phyloP scores from a whole-genome alignment of 2,329 filamentous ascomycete species.

The Drechslerella dactyloides region DNA sequence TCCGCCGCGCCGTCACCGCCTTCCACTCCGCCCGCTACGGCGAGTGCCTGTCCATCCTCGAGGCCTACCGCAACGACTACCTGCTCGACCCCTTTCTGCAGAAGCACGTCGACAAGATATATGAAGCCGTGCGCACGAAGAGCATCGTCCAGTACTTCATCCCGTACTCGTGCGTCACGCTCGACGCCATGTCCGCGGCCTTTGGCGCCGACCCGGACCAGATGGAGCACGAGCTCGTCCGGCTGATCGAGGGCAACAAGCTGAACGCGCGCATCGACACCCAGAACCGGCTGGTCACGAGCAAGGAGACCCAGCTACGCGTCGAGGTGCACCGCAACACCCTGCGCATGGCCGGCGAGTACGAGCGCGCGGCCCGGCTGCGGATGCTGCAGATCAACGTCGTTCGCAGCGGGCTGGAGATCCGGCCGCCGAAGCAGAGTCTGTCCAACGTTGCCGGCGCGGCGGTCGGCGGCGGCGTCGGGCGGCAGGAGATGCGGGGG shows the following conservation, averaged over 20 bases:
- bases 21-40: slow-evolving; percentile 93
- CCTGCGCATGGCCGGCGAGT: slow-evolving; percentile 71
- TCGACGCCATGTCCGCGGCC: slow-evolving; percentile 76
- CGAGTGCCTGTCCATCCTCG: slow-evolving; percentile 79
- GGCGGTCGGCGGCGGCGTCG: slow-evolving; percentile 5
- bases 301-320: slow-evolving; percentile 71
- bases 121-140: slow-evolving; percentile 79
- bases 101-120: slow-evolving; percentile 73
- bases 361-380: slow-evolving; percentile 76
- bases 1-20: slow-evolving; percentile 85
- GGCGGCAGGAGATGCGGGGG: slow-evolving; percentile 36
- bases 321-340: slow-evolving; percentile 73
- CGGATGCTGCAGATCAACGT: slow-evolving; percentile 80
- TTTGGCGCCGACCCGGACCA: slow-evolving; percentile 71
- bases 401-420: slow-evolving; percentile 74
- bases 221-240: slow-evolving; percentile 75
- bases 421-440: slow-evolving; percentile 60
- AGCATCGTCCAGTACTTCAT: slow-evolving; percentile 92
- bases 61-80: slow-evolving; percentile 82
- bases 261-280: slow-evolving; percentile 83
- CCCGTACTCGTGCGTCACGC: slow-evolving; percentile 84
- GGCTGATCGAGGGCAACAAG: slow-evolving; percentile 74
- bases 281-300: slow-evolving; percentile 78
- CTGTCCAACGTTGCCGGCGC: slow-evolving; percentile 10
- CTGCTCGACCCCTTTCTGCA: slow-evolving; percentile 87